Conservation (phyloP, 2,329 filamentous ascomycete genomes). For the Alternaria panax region DNA sequence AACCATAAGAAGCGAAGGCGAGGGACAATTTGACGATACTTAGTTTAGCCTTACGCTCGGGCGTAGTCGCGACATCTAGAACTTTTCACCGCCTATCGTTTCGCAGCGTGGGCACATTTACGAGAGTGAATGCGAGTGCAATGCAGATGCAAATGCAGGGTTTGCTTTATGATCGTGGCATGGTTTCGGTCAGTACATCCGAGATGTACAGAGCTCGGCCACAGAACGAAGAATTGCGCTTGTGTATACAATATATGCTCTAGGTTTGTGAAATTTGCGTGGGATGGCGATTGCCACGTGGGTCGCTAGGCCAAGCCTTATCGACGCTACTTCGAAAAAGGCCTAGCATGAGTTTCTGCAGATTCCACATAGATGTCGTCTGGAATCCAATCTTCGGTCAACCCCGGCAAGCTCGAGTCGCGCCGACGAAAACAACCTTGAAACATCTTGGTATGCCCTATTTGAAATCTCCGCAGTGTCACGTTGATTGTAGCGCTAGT, state of each 20-base stretch:
- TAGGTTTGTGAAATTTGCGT: conserved; percentile 4
- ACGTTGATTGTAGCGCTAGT: conserved; percentile 31
- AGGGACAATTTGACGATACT: conserved; percentile 22
- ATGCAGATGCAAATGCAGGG: neutral
- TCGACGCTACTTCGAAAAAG: conserved; percentile 3
- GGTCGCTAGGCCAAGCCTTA: conserved; percentile 16
- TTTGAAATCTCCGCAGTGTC: conserved; percentile 16
- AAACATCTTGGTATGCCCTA: conserved; percentile 26
- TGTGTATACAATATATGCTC: neutral
- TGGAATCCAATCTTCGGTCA: conserved; percentile 4
- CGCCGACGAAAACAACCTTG: conserved; percentile 1
- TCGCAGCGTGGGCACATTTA: conserved; percentile 29
- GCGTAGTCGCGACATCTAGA: conserved; percentile 28
- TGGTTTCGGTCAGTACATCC: neutral
- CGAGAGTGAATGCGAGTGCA: neutral
- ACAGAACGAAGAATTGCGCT: neutral
- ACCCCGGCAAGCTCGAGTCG: conserved; percentile 4
- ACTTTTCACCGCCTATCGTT: conserved; percentile 46
- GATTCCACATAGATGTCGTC: conserved; percentile 6
- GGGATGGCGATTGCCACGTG: conserved; percentile 21
- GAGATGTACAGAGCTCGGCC: neutral
- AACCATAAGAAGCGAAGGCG: neutral
- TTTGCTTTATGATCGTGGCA: neutral
- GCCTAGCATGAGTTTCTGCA: neutral
- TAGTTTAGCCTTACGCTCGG: conserved; percentile 42